Base-by-base conservation (phyloP, 169 alveolate genomes). In the Eimeria sp. region DNA sequence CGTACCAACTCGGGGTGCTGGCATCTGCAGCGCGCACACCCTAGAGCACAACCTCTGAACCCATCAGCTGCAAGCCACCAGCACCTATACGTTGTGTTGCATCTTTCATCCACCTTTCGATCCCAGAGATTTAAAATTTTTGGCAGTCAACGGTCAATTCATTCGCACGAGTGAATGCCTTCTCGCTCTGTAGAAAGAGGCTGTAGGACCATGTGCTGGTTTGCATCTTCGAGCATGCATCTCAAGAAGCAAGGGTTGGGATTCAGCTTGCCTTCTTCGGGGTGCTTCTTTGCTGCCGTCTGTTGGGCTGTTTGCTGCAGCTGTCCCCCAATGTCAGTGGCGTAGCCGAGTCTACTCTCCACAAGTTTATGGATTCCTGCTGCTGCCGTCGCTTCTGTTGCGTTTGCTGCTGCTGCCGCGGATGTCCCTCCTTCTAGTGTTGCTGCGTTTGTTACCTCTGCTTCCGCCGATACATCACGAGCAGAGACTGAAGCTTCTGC, bases 1-100 rank as follows among this genome's bases (percentile, higher is more conserved):
- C 84, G 65, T 95, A 96, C 97, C 98, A 97, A 72, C 92, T 67
- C 30, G 97, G 95, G 70, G 45, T 96, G 63, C 96, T 87, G 89
- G 96, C 97, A 80, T 97, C 98, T 94, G 95, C 80, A 91, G 89
- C 61, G 30, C 82, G 22, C 78, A 70, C 18, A 70, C 25, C 49
- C 22, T 34, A 70, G 25, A 70, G 14, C 80, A 11, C 80, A 18
- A 43, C 5, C 67, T 27, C 54, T 47, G 20, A 72, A 86, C 61
- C 65, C 34, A 45, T 78, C 43, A 45, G 30, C 58, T 49, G 63
- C 80, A 70, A 70, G 3, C 2, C 27, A 16, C n/a, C 4, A 70
- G 34, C 49, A 34, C 80, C 51, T 30, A 14, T n/a, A 30, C 45
- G 76, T 40, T 67, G 4, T 67, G 25, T 5, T 16, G 20, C 0